Conservation (phyloP, 768 basidiomycete genomes). For the Pulveroboletus sp. region DNA sequence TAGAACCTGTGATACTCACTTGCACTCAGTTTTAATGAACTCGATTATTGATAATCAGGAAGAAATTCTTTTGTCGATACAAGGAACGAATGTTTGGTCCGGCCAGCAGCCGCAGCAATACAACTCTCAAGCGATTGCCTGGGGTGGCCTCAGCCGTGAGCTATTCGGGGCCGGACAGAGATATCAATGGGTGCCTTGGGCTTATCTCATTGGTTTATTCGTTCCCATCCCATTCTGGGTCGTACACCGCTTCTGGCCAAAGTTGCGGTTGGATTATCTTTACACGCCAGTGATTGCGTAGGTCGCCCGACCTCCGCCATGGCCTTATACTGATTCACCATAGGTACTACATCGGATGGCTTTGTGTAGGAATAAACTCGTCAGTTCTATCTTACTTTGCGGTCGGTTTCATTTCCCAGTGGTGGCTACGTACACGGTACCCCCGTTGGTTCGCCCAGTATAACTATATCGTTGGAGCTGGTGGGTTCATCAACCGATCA, state of each 20-base stretch:
- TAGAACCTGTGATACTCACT: slow-evolving; percentile 39
- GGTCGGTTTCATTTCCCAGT: slow-evolving; percentile 54
- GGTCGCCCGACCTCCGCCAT: not conserved
- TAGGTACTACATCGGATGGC: slow-evolving; percentile 38
- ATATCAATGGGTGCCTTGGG: slow-evolving; percentile 42
- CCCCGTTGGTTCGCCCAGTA: slow-evolving; percentile 67
- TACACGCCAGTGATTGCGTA: slow-evolving; percentile 35
- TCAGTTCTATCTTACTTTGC: slow-evolving; percentile 43
- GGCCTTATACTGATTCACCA: slow-evolving; percentile 8
- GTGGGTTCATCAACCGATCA: slow-evolving; percentile 14
- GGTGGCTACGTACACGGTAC: slow-evolving; percentile 53
- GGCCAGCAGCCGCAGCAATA: slow-evolving; percentile 31
- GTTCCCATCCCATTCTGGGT: slow-evolving; percentile 42
- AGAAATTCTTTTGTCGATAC: slow-evolving; percentile 48
- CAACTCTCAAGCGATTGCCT: slow-evolving; percentile 35
- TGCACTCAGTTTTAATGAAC: slow-evolving; percentile 45
- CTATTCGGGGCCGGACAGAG: slow-evolving; percentile 30
- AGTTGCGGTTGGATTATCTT: slow-evolving; percentile 23
- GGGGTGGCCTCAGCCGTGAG: slow-evolving; percentile 39
- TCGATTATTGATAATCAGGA: slow-evolving; percentile 50
- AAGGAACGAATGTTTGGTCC: slow-evolving; percentile 44
- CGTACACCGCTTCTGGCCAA: slow-evolving; percentile 35
- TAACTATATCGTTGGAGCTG: slow-evolving; percentile 66
- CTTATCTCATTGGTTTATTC: slow-evolving; percentile 31
- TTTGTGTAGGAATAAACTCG: slow-evolving; percentile 56